Percentiles rank a stretch among this genome's conserved stretches.
Evolutionary conservation across 768 basidiomycete genomes (phyloP).

Genomic region (Tephrocybe sp.): DNA sequence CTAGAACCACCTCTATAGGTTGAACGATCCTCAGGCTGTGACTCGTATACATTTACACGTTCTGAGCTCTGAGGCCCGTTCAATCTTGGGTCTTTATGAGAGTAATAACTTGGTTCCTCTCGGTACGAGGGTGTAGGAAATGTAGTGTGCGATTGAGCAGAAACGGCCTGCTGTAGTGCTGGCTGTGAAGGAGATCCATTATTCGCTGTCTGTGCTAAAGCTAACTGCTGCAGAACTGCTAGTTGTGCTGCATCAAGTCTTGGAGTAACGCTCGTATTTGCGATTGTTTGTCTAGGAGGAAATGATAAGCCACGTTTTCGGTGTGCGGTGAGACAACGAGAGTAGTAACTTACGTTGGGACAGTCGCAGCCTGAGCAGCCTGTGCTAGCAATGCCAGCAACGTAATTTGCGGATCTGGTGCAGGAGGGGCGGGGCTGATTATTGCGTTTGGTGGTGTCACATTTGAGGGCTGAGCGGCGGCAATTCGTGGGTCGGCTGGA

Average conservation of each 20-base stretch:
- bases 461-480: slow-evolving; percentile 22
- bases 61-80: slow-evolving; percentile 50
- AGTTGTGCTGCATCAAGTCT: slow-evolving; percentile 55
- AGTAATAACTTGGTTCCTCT: slow-evolving; percentile 38
- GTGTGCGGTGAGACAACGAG: no score
- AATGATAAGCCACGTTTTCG: slow-evolving; percentile 5
- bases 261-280: slow-evolving; percentile 45
- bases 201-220: slow-evolving; percentile 61
- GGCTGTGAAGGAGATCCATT: slow-evolving; percentile 27
- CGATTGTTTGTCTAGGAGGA: slow-evolving; percentile 52
- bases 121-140: slow-evolving; percentile 34
- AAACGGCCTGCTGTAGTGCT: slow-evolving; percentile 28
- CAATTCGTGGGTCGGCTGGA: slow-evolving; percentile 34
- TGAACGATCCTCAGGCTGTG: slow-evolving; percentile 48
- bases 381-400: slow-evolving; percentile 69
- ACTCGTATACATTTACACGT: slow-evolving; percentile 45
- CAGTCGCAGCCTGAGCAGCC: slow-evolving; percentile 48
- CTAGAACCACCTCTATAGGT: slow-evolving; percentile 51
- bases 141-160: slow-evolving; percentile 27
- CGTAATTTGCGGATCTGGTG: slow-evolving; percentile 55
- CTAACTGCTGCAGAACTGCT: slow-evolving; percentile 74
- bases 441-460: slow-evolving; percentile 23
- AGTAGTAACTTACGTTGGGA: slow-evolving; percentile 35
- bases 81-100: slow-evolving; percentile 39
- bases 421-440: slow-evolving; percentile 23